Conservation (phyloP, 2,329 filamentous ascomycete species). For the Myotisia sp. region DNA sequence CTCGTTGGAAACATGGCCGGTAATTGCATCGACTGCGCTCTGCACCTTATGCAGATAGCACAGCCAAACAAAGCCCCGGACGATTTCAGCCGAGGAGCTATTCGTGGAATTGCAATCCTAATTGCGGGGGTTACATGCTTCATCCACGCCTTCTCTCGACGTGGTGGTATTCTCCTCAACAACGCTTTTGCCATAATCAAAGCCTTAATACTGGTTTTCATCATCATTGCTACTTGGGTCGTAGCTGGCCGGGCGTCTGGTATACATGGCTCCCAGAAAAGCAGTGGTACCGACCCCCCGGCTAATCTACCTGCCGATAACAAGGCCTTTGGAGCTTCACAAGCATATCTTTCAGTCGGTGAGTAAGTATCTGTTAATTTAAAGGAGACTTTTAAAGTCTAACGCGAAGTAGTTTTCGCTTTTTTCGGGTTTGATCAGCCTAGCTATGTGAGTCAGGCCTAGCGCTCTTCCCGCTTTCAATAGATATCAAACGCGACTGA, state of each 20-base stretch:
- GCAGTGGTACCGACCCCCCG: background rate
- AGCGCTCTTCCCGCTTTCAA: background rate
- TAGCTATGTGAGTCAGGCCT: conserved; percentile 28
- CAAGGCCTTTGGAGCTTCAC: background rate
- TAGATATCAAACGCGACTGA: background rate
- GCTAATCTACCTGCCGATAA: background rate
- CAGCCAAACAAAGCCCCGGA: conserved; percentile 16
- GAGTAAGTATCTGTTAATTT: background rate
- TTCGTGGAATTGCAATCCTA: conserved; percentile 36
- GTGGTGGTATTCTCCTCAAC: conserved; percentile 38
- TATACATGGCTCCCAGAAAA: conserved; percentile 5
- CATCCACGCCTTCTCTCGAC: conserved; percentile 35
- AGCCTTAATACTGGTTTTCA: conserved; percentile 34
- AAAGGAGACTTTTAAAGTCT: background rate
- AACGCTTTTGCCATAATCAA: conserved; percentile 40
- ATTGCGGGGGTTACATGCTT: conserved; percentile 33
- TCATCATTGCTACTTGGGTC: conserved; percentile 25
- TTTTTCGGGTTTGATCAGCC: conserved; percentile 33
- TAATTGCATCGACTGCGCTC: conserved; percentile 35
- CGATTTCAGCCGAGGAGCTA: conserved; percentile 17
- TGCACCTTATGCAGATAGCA: conserved; percentile 24
- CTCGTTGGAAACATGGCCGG: conserved; percentile 14
- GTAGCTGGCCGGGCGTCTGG: conserved; percentile 14
- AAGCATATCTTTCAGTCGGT: conserved; percentile 14
- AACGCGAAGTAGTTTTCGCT: conserved; percentile 15